Percentiles rank a stretch among this genome's conserved stretches.
Evolutionary conservation across 2,329 filamentous ascomycete genomes (phyloP).

Genomic region (Cercospora sp.): DNA sequence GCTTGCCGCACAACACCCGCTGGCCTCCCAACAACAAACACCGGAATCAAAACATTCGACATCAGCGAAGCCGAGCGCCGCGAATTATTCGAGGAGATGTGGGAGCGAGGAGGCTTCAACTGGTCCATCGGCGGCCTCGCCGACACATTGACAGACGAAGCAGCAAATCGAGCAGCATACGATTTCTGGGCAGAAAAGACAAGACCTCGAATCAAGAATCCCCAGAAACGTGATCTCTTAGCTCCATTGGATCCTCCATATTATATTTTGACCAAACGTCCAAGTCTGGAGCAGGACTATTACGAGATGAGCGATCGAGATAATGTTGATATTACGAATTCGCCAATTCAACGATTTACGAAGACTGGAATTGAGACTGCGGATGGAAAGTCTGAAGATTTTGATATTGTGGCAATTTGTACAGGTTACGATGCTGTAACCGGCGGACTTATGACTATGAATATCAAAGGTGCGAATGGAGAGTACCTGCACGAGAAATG

Average conservation of each 20-base stretch:
- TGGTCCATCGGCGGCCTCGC: conserved; percentile 12
- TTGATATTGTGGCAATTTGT: not conserved
- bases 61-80: not conserved
- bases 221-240: conserved; percentile 46
- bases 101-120: conserved; percentile 36
- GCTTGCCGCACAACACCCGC: not conserved
- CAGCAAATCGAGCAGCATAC: conserved; percentile 29
- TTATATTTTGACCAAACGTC: conserved; percentile 48
- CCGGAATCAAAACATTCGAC: not conserved
- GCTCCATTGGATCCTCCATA: conserved; percentile 46
- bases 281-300: conserved; percentile 48
- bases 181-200: conserved; percentile 50
- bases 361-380: not conserved
- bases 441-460: not conserved
- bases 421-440: not conserved
- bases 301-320: conserved; percentile 41
- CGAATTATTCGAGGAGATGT: not conserved
- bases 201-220: conserved; percentile 45
- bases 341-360: conserved; percentile 44
- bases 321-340: conserved; percentile 46
- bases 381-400: not conserved
- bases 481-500: not conserved
- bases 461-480: not conserved
- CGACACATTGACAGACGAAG: conserved; percentile 13
- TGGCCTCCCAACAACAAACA: not conserved